A percentile compares a stretch with the other conserved stretches of the same genome.
phyloP scores from a whole-genome alignment of 345 rosid genomes.

The Pistacia atlantica region DNA sequence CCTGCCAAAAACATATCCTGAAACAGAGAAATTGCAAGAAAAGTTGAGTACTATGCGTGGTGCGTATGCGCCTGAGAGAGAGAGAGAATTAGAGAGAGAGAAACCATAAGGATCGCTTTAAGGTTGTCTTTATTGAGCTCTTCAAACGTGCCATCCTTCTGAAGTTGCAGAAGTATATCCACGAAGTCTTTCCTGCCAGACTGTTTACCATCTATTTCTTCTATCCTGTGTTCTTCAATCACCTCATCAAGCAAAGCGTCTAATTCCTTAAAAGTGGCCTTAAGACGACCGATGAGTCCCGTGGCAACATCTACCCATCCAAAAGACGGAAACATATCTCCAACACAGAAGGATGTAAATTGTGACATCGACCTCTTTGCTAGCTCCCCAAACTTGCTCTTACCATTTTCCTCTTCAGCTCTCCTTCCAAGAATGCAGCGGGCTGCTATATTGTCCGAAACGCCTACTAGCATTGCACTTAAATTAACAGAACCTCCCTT shows the following conservation, averaged over 20 bases:
- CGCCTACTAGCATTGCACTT: conserved; percentile 7
- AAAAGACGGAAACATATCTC: conserved; percentile 23
- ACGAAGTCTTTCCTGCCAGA: conserved; percentile 23
- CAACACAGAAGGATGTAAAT: conserved; percentile 5
- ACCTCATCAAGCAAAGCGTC: conserved; percentile 25
- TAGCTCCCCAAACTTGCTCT: conserved; percentile 19
- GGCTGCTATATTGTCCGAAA: conserved; percentile 17
- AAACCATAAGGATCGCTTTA: conserved; percentile 38
- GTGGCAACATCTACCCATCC: conserved; percentile 26
- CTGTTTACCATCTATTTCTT: not conserved
- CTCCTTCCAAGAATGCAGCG: conserved; percentile 26
- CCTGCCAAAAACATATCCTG: conserved; percentile 23
- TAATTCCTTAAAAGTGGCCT: conserved; percentile 15
- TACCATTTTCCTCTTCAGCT: conserved; percentile 19
- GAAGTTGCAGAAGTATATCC: conserved; percentile 30
- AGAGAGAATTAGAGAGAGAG: not conserved
- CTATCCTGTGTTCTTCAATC: conserved; percentile 14
- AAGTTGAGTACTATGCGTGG: too few species aligned
- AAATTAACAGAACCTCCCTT: not conserved
- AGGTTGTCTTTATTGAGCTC: conserved; percentile 21
- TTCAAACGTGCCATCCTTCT: conserved; percentile 22
- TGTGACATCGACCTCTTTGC: not conserved
- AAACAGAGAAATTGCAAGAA: not conserved
- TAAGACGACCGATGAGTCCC: conserved; percentile 16
- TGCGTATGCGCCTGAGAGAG: not conserved